Percentiles rank a stretch among this genome's conserved stretches.
Conservation (phyloP, 495 filamentous ascomycete genomes). For the Tuber indicum region DNA sequence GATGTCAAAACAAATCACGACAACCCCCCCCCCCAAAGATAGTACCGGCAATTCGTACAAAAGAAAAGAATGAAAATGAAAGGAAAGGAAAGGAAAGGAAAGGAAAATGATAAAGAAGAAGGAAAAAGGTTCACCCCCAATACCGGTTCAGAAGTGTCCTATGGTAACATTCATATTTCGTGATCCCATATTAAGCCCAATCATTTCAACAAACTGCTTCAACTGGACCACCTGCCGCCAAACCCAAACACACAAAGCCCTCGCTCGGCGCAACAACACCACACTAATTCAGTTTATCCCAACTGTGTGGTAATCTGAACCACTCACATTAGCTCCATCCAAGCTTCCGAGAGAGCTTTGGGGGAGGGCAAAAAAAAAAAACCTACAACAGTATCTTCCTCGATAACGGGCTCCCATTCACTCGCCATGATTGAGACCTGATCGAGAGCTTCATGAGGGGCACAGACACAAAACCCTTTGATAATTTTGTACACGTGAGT, state of each 20-base stretch:
- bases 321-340: background rate
- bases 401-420: slow-evolving; percentile 12
- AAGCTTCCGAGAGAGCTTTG: too few relatives aligned
- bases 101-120: background rate
- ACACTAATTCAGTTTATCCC: background rate
- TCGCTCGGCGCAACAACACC: background rate
- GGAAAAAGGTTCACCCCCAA: background rate
- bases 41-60: background rate
- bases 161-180: background rate
- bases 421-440: slow-evolving; percentile 3
- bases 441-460: slow-evolving; percentile 6
- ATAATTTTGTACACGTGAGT: slow-evolving; percentile 26
- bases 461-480: slow-evolving; percentile 23
- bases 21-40: background rate
- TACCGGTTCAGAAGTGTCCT: background rate
- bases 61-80: background rate
- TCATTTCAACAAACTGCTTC: background rate
- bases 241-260: background rate
- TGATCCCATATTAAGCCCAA: background rate
- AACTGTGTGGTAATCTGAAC: slow-evolving; percentile 9
- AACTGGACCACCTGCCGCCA: background rate
- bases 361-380: background rate
- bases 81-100: background rate
- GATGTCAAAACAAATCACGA: background rate
- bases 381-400: slow-evolving; percentile 28